Evolutionary conservation across 1,284 basidiomycete genomes (phyloP).

Genomic region (Leccinum glutinopallens): DNA sequence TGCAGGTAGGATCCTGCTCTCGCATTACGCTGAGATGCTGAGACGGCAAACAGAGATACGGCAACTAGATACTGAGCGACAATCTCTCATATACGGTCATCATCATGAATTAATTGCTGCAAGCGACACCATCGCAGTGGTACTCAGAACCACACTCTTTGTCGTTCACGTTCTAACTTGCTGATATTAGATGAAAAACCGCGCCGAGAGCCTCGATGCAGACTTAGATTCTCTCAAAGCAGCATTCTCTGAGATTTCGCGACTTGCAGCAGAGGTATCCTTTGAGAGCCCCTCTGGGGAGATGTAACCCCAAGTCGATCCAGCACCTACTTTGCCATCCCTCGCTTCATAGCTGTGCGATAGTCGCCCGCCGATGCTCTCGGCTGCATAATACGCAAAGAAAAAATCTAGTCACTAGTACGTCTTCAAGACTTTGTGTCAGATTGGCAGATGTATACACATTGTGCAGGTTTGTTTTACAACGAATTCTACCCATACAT

Average conservation of each 20-base stretch:
- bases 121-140: slow-evolving; percentile 86
- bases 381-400: not conserved
- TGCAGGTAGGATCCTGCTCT: slow-evolving; percentile 45
- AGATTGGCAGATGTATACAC: slow-evolving; percentile 6
- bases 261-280: slow-evolving; percentile 70
- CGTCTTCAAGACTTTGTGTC: slow-evolving; percentile 9
- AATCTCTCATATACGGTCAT: slow-evolving; percentile 92
- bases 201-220: slow-evolving; percentile 79
- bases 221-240: slow-evolving; percentile 79
- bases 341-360: not conserved
- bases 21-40: slow-evolving; percentile 14
- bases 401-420: slow-evolving; percentile 2
- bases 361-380: not conserved
- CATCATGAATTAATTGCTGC: slow-evolving; percentile 93
- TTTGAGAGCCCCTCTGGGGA: slow-evolving; percentile 38
- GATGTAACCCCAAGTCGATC: slow-evolving; percentile 8
- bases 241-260: slow-evolving; percentile 84
- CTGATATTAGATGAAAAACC: slow-evolving; percentile 71
- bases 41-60: slow-evolving; percentile 65
- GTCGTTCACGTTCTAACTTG: not conserved
- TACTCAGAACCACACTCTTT: slow-evolving; percentile 41
- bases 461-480: slow-evolving; percentile 18
- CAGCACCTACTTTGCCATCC: not conserved
- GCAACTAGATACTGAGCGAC: slow-evolving; percentile 84
- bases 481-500: slow-evolving; percentile 12